phyloP scores from a whole-genome alignment of 371 early-diverging fungal genomes.

The Coemansia sp. region DNA sequence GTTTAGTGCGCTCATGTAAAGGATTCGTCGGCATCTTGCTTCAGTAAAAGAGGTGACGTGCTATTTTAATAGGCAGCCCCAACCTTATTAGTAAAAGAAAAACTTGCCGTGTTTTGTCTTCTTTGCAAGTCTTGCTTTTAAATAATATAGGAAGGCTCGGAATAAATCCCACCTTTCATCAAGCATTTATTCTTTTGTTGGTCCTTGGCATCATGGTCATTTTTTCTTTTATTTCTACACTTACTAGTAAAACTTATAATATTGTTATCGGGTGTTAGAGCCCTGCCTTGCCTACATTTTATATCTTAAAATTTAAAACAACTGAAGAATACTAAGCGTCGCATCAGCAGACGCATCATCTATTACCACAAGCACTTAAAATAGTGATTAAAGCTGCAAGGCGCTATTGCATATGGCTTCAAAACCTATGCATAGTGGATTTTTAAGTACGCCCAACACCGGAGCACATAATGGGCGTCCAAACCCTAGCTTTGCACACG shows the following conservation, averaged over 20 bases:
- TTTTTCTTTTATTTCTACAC: not conserved
- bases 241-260: not conserved
- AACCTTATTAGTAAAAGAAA: not conserved
- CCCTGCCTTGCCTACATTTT: not conserved
- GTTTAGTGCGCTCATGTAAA: not conserved
- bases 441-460: not conserved
- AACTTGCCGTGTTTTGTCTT: not conserved
- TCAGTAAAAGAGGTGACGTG: not conserved
- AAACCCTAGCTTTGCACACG: not conserved
- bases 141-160: not conserved
- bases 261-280: not conserved
- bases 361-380: not conserved
- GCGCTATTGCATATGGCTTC: not conserved
- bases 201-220: not conserved
- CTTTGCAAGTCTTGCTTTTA: not conserved
- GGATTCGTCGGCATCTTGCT: not conserved
- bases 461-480: not conserved
- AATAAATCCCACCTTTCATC: not conserved
- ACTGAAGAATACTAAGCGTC: not conserved
- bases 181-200: not conserved
- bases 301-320: not conserved
- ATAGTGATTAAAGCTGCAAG: not conserved
- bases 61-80: not conserved
- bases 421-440: not conserved
- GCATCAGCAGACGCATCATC: not conserved